phyloP scores from a whole-genome alignment of 352 stramenopile species.

The Pythium phragmiticola region DNA sequence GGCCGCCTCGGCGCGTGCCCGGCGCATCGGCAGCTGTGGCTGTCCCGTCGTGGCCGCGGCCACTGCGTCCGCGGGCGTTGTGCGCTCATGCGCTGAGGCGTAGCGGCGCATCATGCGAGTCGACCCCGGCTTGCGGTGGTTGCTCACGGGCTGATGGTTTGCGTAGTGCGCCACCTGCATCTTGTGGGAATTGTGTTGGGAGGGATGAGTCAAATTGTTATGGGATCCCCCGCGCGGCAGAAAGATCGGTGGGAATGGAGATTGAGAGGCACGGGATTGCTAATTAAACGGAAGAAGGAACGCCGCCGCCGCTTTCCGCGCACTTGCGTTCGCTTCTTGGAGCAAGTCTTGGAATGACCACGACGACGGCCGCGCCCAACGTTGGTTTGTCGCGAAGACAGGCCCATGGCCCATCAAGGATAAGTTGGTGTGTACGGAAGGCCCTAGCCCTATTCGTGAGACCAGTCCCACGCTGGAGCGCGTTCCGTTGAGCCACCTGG shows the following conservation, averaged over 20 bases:
- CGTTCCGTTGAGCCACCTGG: slow-evolving; percentile 21
- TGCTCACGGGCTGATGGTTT: slow-evolving; percentile 21
- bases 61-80: slow-evolving; percentile 2
- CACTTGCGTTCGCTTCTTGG: slow-evolving; percentile 12
- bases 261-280: slow-evolving; percentile 1
- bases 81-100: slow-evolving; percentile 7
- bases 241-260: background rate
- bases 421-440: background rate
- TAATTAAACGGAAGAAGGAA: slow-evolving; percentile 9
- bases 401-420: too few species aligned
- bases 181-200: background rate
- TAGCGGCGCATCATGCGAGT: slow-evolving; percentile 15
- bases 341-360: slow-evolving; percentile 9
- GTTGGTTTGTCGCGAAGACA: background rate
- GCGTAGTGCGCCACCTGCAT: slow-evolving; percentile 28
- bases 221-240: too few species aligned
- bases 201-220: too few species aligned
- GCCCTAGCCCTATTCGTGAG: slow-evolving; percentile 9
- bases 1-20: slow-evolving; percentile 36
- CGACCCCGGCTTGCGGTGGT: slow-evolving; percentile 8
- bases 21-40: slow-evolving; percentile 22
- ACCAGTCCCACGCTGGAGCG: background rate
- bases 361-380: background rate
- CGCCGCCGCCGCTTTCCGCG: slow-evolving; percentile 15
- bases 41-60: slow-evolving; percentile 23